phyloP scores from a whole-genome alignment of 345 rosid species.

The Populus euphratica region DNA sequence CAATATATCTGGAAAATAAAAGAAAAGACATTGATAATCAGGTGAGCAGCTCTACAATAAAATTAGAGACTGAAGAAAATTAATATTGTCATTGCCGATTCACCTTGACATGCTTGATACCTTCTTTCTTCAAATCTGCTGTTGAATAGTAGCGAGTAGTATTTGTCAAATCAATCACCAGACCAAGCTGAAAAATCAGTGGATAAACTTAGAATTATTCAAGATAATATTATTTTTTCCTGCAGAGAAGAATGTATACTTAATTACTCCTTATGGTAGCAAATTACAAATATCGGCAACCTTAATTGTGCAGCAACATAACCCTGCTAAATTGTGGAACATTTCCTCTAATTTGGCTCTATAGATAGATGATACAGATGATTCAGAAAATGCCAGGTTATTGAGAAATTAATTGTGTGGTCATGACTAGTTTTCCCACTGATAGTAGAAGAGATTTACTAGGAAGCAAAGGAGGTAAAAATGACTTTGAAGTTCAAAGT shows the following conservation, averaged over 20 bases:
- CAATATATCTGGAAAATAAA: constrained; percentile 68
- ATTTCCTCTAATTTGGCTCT: background rate
- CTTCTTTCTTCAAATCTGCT: constrained; percentile 70
- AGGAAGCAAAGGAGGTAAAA: background rate
- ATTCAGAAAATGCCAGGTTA: background rate
- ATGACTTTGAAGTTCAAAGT: background rate
- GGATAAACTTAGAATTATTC: constrained; percentile 1
- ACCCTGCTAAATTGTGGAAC: background rate
- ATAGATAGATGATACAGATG: background rate
- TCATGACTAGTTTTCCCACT: background rate
- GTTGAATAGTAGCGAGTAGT: constrained; percentile 79
- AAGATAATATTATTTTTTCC: background rate
- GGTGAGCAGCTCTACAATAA: background rate
- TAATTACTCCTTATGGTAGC: background rate
- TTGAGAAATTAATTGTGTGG: background rate
- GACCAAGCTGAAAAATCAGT: constrained; percentile 65
- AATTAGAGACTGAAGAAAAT: background rate
- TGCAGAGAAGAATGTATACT: background rate
- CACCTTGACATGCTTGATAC: constrained; percentile 93
- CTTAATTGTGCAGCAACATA: background rate
- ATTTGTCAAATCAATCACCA: constrained; percentile 98
- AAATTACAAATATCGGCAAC: background rate
- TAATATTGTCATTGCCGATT: constrained; percentile 8
- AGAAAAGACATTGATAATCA: constrained; percentile 12
- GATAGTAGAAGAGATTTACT: background rate